Evolutionary conservation across 768 basidiomycete genomes (phyloP).

Genomic region (Dioszegia hungarica): DNA sequence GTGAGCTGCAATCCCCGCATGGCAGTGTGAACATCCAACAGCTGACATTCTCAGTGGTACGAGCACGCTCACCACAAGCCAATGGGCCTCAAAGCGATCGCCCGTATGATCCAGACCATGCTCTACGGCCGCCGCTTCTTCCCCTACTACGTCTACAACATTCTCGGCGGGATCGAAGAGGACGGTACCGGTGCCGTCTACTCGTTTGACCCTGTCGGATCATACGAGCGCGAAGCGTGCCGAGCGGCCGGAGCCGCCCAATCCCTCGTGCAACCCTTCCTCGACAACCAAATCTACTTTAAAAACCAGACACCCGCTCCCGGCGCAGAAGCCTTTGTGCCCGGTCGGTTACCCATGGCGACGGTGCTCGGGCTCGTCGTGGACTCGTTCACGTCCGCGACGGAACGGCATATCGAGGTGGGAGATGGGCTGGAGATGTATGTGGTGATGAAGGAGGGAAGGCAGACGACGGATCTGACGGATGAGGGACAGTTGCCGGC

Average conservation of each 20-base stretch:
- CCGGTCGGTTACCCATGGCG: slow-evolving; percentile 71
- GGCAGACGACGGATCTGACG: slow-evolving; percentile 55
- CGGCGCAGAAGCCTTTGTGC: slow-evolving; percentile 61
- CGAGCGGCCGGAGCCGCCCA: slow-evolving; percentile 96
- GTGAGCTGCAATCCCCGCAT: slow-evolving; percentile 52
- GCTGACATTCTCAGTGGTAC: slow-evolving; percentile 68
- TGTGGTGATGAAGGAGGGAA: slow-evolving; percentile 69
- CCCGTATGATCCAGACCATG: slow-evolving; percentile 98
- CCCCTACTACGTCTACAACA: slow-evolving; percentile 97
- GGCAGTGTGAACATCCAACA: background rate
- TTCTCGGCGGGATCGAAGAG: slow-evolving; percentile 91
- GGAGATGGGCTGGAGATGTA: slow-evolving; percentile 94
- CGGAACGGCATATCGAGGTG: slow-evolving; percentile 98
- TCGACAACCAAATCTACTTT: slow-evolving; percentile 99
- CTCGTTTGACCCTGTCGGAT: slow-evolving; percentile 99
- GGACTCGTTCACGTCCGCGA: slow-evolving; percentile 94
- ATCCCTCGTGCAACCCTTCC: slow-evolving; percentile 88
- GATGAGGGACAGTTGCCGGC: slow-evolving; percentile 26
- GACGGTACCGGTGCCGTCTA: slow-evolving; percentile 96
- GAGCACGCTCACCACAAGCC: slow-evolving; percentile 93
- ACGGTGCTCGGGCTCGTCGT: slow-evolving; percentile 81
- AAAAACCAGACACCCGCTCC: slow-evolving; percentile 82
- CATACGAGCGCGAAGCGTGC: slow-evolving; percentile 94
- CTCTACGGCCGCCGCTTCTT: slow-evolving; percentile 93
- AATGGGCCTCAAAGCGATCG: slow-evolving; percentile 94